Percentiles rank a stretch among this genome's conserved stretches.
Conservation (phyloP, 2,329 filamentous ascomycete species). For the Zymoseptoria pseudotritici region DNA sequence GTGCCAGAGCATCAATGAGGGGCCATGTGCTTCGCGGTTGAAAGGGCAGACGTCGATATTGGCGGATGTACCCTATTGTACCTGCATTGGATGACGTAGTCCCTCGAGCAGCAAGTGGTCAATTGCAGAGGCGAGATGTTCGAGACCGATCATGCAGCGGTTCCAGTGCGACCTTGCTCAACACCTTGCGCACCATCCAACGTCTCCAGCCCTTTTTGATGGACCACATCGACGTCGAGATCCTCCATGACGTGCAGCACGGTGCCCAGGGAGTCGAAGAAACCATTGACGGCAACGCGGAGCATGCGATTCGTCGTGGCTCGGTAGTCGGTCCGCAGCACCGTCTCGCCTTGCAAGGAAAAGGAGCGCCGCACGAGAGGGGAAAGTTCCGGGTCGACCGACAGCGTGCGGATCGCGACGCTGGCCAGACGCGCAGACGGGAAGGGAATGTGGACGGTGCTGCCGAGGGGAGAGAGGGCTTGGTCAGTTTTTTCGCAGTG, state of each 20-base stretch:
- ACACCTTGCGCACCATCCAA: conserved; percentile 35
- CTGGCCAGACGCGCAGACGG: conserved; percentile 70
- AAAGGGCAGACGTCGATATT: not conserved
- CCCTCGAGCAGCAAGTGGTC: not conserved
- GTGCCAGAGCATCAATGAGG: not conserved
- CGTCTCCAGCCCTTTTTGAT: conserved; percentile 35
- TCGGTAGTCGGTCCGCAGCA: conserved; percentile 68
- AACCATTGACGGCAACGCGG: conserved; percentile 89
- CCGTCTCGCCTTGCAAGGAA: conserved; percentile 44
- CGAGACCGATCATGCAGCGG: conserved; percentile 10
- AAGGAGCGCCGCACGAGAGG: conserved; percentile 70
- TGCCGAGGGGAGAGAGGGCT: conserved; percentile 27
- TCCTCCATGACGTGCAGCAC: conserved; percentile 86
- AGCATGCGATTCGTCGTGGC: conserved; percentile 96
- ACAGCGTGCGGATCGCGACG: conserved; percentile 65
- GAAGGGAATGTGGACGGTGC: conserved; percentile 71
- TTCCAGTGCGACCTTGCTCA: conserved; percentile 31
- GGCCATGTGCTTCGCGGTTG: not conserved
- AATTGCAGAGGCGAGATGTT: not conserved
- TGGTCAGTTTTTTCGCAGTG: too few species aligned
- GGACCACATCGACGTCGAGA: conserved; percentile 75
- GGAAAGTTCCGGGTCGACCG: conserved; percentile 85
- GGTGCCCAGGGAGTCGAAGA: conserved; percentile 82
- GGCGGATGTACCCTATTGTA: not conserved
- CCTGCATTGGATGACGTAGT: not conserved